Evolutionary conservation across 73 alveolate species (phyloP), one percentile per base, ranked within the genome.

Genomic region (Paramecium sonneborni): DNA sequence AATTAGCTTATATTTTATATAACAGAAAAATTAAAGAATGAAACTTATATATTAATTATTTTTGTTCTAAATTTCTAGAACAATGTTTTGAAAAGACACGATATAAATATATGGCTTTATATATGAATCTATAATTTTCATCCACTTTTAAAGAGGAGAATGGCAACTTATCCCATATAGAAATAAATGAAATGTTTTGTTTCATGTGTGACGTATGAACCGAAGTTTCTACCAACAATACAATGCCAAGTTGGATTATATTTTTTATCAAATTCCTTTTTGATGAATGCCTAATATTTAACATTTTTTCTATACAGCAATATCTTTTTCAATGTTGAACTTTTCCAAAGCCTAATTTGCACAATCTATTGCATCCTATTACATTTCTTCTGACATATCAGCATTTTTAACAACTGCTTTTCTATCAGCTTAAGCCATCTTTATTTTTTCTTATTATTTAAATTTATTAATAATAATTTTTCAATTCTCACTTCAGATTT

Each of bases 201-300:
- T 96, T 97, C 99, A 93, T 97, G 99, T 82, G 99, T 97, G 85
- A 97, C 98, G 93, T 97, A 97, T 69, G 98, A 94, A 38, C 99
- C 99, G 92, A 97, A 97, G 95, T 95, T 95, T 41, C 98, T 95
- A 38, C 98, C 98, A 48, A 94, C 97, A 82, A 95, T 95, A 85
- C 98, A 95, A 92, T 98, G 99, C 99, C 99, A 98, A 18, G 99
- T 98, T 21, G 99, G 99, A 96, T 98, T 98, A 97, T 98, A 98
- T 95, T 98, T 98, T 96, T 98, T 97, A 95, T 98, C 99, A 95
- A 98, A 98, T 94, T 98, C 99, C 96, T 98, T 98, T 97, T 98
- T 98, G 98, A 98, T 98, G 99, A 96, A 98, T 24, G 99, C 99
- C 90, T 79, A 43, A 20, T n/a, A 21, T 62, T 62, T 14, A 21